Evolutionary conservation across 495 filamentous ascomycete genomes (phyloP), one percentile per base, ranked within the genome.

Genomic region (Neurospora tetraspora): DNA sequence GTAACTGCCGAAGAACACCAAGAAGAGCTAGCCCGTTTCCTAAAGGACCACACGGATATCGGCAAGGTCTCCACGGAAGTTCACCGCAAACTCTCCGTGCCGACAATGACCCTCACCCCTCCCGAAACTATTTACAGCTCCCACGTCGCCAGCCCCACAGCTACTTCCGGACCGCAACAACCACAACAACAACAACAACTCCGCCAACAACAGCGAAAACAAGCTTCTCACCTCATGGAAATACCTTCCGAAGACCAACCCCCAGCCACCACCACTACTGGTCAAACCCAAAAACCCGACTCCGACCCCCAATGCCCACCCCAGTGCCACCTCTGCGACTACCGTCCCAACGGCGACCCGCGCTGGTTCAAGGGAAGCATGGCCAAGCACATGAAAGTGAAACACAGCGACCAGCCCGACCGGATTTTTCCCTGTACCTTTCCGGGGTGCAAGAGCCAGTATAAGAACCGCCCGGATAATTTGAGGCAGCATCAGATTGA

Each of bases 351-450:
- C 73, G 85, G 85, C 14, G 81, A 85, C 69, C 85, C 85, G n/a
- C 82, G 84, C 70, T 86, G 85, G 85, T 86, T 85, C 73, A 83
- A 83, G 70, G 85, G 85, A 23, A 85, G 83, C 76, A 86, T 86
- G 85, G 81, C 84, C 71, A 86, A 86, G 76, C 85, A 86, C 75
- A 83, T 79, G 78, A 86, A 83, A 71, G 79, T 85, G 75, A 80
- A 84, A 73, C 85, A 86, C 77, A 83, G 83, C 70, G 73, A 74
- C 4, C 79, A 75, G 16, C 83, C 83, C 11, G 83, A 83, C 12
- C 74, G 77, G 61, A 85, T 86, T 61, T 86, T 81, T 78, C 81
- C 81, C 73, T 86, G 85, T 69, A 80, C 82, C 0, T 86, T 71
- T 23, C 84, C 84, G 0, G 85, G 85, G 0, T 86, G 85, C 72